phyloP scores from a whole-genome alignment of 2,329 filamentous ascomycete species.

The Hyphodiscus sp. region DNA sequence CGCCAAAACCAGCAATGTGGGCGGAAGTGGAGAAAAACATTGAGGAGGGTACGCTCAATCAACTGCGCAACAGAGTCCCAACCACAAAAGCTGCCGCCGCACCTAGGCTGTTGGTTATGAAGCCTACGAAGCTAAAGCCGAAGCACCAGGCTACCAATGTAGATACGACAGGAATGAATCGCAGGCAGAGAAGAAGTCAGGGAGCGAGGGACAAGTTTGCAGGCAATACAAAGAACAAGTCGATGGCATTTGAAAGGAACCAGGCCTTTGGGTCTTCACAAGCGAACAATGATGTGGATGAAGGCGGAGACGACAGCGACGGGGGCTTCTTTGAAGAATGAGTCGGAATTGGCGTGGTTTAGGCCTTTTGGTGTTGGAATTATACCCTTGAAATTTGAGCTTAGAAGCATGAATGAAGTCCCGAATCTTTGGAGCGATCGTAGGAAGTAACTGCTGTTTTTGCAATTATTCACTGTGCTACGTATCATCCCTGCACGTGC shows the following conservation, averaged over 20 bases:
- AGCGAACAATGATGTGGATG: slow-evolving; percentile 10
- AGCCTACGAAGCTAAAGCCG: slow-evolving; percentile 15
- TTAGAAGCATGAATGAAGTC: not conserved
- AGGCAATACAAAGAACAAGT: slow-evolving; percentile 23
- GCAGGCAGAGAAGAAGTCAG: slow-evolving; percentile 26
- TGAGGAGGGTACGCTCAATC: slow-evolving; percentile 40
- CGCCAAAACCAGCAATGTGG: slow-evolving; percentile 55
- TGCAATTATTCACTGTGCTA: no score
- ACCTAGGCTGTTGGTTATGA: slow-evolving; percentile 13
- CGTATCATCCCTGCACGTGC: not conserved
- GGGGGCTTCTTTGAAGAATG: slow-evolving; percentile 51
- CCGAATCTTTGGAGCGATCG: not conserved
- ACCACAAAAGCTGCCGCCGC: slow-evolving; percentile 4
- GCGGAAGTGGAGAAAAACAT: slow-evolving; percentile 57
- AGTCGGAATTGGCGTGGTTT: slow-evolving; percentile 2
- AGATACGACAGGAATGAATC: slow-evolving; percentile 27
- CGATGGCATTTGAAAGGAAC: slow-evolving; percentile 23
- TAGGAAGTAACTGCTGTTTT: no score
- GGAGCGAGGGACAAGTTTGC: slow-evolving; percentile 10
- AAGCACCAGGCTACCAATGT: slow-evolving; percentile 6
- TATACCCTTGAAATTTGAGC: slow-evolving; percentile 14
- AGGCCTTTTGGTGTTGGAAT: slow-evolving; percentile 1
- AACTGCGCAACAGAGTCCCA: slow-evolving; percentile 22
- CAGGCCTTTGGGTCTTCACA: slow-evolving; percentile 24
- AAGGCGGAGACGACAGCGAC: slow-evolving; percentile 37